These are phyloP conservation scores for Cadophora sp. DNA, from an alignment of 2,329 filamentous ascomycete genomes.

Conservation along the genomic window DNA sequence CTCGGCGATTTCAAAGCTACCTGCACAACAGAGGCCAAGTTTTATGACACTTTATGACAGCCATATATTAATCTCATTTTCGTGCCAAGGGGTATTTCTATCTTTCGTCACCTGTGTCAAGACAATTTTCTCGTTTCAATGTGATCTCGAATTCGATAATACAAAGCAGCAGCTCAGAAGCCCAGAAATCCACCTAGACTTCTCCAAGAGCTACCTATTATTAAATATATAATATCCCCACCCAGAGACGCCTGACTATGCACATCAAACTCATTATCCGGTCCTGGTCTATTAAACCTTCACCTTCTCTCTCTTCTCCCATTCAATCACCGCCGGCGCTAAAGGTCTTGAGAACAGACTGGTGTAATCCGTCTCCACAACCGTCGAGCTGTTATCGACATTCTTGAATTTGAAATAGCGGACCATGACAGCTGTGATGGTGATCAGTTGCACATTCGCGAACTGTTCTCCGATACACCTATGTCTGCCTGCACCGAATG, in stretches of 20 bases:
- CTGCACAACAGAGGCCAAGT: background rate
- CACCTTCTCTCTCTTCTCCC: constrained; percentile 69
- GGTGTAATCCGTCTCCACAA: constrained; percentile 72
- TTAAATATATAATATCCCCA: constrained; percentile 25
- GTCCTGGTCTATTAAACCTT: constrained; percentile 20
- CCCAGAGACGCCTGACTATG: constrained; percentile 31
- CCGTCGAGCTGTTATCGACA: constrained; percentile 69
- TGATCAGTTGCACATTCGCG: constrained; percentile 89
- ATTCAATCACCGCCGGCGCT: constrained; percentile 74
- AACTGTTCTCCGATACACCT: constrained; percentile 97
- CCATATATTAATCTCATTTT: background rate
- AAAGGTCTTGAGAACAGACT: constrained; percentile 78
- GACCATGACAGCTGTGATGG: constrained; percentile 79
- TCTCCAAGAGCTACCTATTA: constrained; percentile 28
- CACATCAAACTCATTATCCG: constrained; percentile 25
- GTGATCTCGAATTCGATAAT: background rate
- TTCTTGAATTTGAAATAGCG: constrained; percentile 82
- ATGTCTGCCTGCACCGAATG: constrained; percentile 92
- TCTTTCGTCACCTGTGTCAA: background rate
- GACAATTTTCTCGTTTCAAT: background rate
- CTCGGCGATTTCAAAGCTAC: constrained; percentile 11
- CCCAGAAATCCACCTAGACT: background rate
- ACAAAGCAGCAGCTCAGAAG: constrained; percentile 2
- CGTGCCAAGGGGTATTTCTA: background rate
- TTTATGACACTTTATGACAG: background rate